Evolutionary conservation across 2,329 filamentous ascomycete genomes (phyloP), one percentile per base, ranked within the genome.

Genomic region (Cordyceps farinosa): DNA sequence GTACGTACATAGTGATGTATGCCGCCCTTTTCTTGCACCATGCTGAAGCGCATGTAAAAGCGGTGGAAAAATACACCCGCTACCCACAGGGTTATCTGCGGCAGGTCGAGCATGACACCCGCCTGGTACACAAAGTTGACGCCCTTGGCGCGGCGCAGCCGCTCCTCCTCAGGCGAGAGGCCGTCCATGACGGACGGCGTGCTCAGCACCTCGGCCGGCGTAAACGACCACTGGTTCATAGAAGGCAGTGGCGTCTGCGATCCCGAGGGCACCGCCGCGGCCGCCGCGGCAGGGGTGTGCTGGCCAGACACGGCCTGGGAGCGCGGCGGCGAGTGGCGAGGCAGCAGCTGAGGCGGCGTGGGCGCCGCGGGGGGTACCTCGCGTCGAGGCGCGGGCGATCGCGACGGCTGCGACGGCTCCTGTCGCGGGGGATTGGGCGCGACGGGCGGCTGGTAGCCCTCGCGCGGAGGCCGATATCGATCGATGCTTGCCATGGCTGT

Each of bases 41-140:
- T 88, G 72, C 88, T 94, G 72, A 84, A 87, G 66, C 92, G 88
- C 92, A 98, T 97, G 74, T 92, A 93, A 75, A 97, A 98, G 38
- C 95, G 87, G 75, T 99, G 94, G 75, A 99, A 93, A 79, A 96
- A 98, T 50, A 97, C 90, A 22, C 91, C 90, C 0, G 95, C 95
- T 0, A 96, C 96, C 76, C 90, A 93, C 48, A 99, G 82, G 0
- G 95, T 98, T 62, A 95, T 87, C 75, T 97, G 93, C 13, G 94
- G 94, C 56, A 98, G 80, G 73, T 96, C 94, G 59, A 98, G 84
- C 80, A 97, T 87, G 68, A 96, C 91, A 67, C 94, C 95, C 51
- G 94, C 92, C 75, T 97, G 93, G 66, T 92, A 89, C 70, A 99
- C 96, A 77, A 99, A 99, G 75, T 97, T 96, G 72, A 97, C 89